Evolutionary conservation across 225 moss, liverwort and hornwort genomes (phyloP).

Genomic region (Rhytidiadelphus loreus): DNA sequence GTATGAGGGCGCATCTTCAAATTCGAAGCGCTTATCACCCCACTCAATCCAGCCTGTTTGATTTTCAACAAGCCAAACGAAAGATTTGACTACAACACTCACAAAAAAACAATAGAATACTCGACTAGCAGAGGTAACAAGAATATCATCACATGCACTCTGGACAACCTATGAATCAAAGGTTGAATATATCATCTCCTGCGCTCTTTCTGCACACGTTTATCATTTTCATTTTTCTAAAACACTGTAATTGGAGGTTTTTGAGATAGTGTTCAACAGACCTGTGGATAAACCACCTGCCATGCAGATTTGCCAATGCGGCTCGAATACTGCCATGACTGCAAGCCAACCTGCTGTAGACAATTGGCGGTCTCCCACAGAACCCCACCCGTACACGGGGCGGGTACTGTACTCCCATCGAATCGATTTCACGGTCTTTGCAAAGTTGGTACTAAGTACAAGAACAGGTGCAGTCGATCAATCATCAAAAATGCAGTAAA

Average conservation of each 20-base stretch:
- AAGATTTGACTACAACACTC: neutral
- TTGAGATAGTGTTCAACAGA: neutral
- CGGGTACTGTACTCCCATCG: constrained; percentile 89
- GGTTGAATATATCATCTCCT: neutral
- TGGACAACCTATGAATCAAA: neutral
- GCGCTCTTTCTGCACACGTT: neutral
- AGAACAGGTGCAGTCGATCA: neutral
- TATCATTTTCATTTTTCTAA: neutral
- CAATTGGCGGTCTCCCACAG: constrained; percentile 52
- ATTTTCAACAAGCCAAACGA: constrained; percentile 26
- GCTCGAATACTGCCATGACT: constrained; percentile 78
- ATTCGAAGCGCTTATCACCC: constrained; percentile 78
- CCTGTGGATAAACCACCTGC: constrained; percentile 89
- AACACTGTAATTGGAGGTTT: neutral
- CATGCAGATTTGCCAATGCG: constrained; percentile 99
- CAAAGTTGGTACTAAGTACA: constrained; percentile 41
- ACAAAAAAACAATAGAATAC: neutral
- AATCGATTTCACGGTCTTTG: constrained; percentile 33
- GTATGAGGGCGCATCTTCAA: constrained; percentile 83
- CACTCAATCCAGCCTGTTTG: constrained; percentile 92
- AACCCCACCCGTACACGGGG: constrained; percentile 86
- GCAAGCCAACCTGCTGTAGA: constrained; percentile 95
- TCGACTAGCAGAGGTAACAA: neutral
- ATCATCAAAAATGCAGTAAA: neutral
- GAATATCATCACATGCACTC: neutral